Percentiles rank a stretch among this genome's conserved stretches.
Evolutionary conservation across 306 rosid species (phyloP).

Genomic region (Heteromeles arbutifolia): DNA sequence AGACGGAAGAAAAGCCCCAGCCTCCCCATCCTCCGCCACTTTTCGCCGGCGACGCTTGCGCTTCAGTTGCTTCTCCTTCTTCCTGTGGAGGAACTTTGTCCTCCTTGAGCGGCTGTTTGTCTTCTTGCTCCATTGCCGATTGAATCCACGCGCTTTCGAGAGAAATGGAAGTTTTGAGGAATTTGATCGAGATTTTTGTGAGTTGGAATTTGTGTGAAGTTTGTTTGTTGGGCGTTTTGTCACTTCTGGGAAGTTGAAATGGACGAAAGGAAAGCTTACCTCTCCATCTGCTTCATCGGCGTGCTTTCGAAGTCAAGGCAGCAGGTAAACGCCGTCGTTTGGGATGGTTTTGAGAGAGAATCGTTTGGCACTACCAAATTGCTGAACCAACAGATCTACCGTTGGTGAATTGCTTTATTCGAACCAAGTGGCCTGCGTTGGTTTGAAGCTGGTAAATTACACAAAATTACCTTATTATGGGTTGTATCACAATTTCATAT

Average conservation of each 20-base stretch:
- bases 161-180: background rate
- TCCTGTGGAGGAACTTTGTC: conserved; percentile 20
- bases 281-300: background rate
- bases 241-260: background rate
- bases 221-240: background rate
- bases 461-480: too few relatives aligned
- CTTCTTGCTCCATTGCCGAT: conserved; percentile 54
- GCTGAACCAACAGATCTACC: too few relatives aligned
- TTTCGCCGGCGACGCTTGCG: background rate
- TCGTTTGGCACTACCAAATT: background rate
- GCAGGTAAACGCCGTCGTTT: background rate
- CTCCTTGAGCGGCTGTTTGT: conserved; percentile 42
- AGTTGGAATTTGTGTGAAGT: background rate
- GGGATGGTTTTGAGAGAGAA: background rate
- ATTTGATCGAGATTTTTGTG: background rate
- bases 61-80: conserved; percentile 13
- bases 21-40: conserved; percentile 70
- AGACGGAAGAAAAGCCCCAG: conserved; percentile 77
- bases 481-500: too few relatives aligned
- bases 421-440: too few relatives aligned
- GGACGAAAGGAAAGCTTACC: background rate
- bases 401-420: too few relatives aligned
- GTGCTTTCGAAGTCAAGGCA: background rate
- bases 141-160: background rate
- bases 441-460: too few relatives aligned